Base-by-base conservation (phyloP, 345 rosid species). In the Salix dunnii region DNA sequence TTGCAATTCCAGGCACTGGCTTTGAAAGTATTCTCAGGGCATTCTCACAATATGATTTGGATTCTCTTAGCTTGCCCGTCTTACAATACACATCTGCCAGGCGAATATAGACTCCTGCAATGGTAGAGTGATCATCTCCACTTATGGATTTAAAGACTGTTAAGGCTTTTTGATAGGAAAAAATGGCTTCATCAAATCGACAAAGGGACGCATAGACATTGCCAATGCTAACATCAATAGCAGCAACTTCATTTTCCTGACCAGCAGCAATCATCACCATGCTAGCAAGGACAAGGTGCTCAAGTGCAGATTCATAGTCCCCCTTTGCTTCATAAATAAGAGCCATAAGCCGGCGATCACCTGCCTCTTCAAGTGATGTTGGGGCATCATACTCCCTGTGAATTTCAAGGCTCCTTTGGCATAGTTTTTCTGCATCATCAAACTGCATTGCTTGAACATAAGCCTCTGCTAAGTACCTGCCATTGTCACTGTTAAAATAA, bases 381-480 rank as follows among this genome's bases (percentile, higher is more conserved):
- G 99, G 97, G 80, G 90, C 93, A 21, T 93, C 90, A 51, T 91
- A 94, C 0, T 86, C 91, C 65, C 93, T 87, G 78, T 94, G 98
- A 83, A 96, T 94, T 77, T 92, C 97, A 33, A 96, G 91, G 70
- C 95, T 92, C 77, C 82, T 91, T 85, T 88, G 88, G 85, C 94
- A 90, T 51, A 96, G 79, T 75, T 91, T 98, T 83, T 92, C 97
- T 2, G 99, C 99, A 86, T 91, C 90, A 66, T 92, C 93, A 79
- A 96, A 96, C 77, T 92, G 94, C 99, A 96, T 96, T 72, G 96
- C 98, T 70, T 96, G 99, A 80, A 94, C 94, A 78, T 91, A 88
- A 25, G 96, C 95, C 89, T 96, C 99, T 12, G 97, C 96, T 69
- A 96, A 85, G 86, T 94, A 94, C 88, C 99, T 96, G 86, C 35